Percentiles rank a stretch among this genome's conserved stretches.
phyloP scores from a whole-genome alignment of 2,329 filamentous ascomycete genomes.

The Cercospora sp. region DNA sequence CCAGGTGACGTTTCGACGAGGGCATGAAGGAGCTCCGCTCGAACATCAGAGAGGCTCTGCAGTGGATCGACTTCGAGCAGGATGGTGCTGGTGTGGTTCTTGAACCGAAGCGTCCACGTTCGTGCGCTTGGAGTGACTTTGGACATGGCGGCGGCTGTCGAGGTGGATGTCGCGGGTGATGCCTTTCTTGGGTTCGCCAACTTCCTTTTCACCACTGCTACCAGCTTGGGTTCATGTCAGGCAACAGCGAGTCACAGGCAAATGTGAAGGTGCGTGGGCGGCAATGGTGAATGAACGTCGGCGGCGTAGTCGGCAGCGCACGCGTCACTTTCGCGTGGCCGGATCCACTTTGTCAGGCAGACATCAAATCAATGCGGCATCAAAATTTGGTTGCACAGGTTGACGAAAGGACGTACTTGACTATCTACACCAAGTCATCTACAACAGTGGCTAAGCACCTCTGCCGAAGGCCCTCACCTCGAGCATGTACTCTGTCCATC shows the following conservation, averaged over 20 bases:
- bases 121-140: conserved; percentile 32
- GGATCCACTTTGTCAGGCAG: neutral
- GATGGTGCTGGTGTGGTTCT: conserved; percentile 48
- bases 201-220: neutral
- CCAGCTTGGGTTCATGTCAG: neutral
- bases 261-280: neutral
- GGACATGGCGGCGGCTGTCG: conserved; percentile 8
- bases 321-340: neutral
- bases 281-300: neutral
- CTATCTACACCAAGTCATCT: neutral
- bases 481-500: neutral
- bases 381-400: neutral
- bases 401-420: neutral
- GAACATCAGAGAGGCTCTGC: conserved; percentile 43
- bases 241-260: neutral
- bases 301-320: neutral
- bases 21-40: conserved; percentile 44
- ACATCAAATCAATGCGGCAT: neutral
- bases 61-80: conserved; percentile 50
- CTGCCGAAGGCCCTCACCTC: neutral
- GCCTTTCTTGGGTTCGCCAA: neutral
- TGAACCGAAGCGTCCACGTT: conserved; percentile 49
- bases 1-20: conserved; percentile 43
- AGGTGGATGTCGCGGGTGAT: neutral
- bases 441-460: neutral